Percentiles rank a stretch among this genome's conserved stretches.
These are phyloP conservation scores for Plasmodium inui DNA, from an alignment of 169 alveolate species.

Conservation along the genomic window DNA sequence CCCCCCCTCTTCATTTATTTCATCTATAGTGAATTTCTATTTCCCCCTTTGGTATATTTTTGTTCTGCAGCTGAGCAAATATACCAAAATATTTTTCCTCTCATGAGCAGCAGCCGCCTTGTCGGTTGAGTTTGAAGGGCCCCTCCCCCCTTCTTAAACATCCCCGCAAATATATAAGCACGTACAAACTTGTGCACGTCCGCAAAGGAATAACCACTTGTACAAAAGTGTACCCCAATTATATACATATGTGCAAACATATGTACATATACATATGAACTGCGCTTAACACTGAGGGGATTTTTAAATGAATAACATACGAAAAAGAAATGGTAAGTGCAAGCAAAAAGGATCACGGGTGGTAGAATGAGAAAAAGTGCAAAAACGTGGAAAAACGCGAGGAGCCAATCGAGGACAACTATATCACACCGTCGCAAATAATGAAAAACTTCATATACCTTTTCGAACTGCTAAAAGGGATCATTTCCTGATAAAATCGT, in stretches of 20 bases:
- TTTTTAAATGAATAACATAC: conserved; percentile 54
- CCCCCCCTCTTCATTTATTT: conserved; percentile 6
- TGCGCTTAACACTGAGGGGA: background rate
- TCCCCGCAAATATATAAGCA: background rate
- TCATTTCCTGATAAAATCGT: background rate
- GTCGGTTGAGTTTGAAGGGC: conserved; percentile 4
- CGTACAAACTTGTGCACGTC: background rate
- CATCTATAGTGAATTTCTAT: background rate
- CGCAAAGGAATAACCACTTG: background rate
- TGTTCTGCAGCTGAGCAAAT: conserved; percentile 54
- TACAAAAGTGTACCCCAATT: background rate
- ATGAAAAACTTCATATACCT: background rate
- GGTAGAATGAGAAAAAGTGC: background rate
- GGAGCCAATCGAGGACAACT: background rate
- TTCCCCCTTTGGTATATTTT: conserved; percentile 23
- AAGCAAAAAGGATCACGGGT: background rate
- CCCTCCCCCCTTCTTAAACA: background rate
- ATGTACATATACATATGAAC: background rate
- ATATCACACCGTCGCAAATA: background rate
- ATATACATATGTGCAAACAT: background rate
- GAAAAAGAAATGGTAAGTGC: conserved; percentile 69
- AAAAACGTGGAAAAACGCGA: background rate
- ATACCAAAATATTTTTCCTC: background rate
- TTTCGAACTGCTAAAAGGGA: background rate
- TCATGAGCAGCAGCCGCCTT: background rate